phyloP scores from a whole-genome alignment of 2,329 filamentous ascomycete genomes.

The Eutypella sp. region DNA sequence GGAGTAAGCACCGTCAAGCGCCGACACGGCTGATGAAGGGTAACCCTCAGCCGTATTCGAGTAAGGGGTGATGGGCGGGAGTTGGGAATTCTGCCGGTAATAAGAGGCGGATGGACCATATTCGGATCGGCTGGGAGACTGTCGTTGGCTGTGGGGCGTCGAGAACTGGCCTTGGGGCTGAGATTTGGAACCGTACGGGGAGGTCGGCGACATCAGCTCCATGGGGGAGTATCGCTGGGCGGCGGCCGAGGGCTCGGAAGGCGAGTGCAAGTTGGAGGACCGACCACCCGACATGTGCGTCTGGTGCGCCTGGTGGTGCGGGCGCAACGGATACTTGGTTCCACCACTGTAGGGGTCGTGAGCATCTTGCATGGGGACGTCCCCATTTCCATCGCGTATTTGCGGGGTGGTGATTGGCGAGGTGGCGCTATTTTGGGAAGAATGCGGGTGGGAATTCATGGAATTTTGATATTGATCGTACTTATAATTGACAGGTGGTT shows the following conservation, averaged over 20 bases:
- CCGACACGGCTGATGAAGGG: constrained; percentile 64
- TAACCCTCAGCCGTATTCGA: constrained; percentile 66
- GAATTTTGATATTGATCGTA: constrained; percentile 62
- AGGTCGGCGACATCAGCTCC: constrained; percentile 78
- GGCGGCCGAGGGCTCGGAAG: constrained; percentile 73
- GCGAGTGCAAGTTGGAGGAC: constrained; percentile 62
- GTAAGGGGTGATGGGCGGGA: constrained; percentile 70
- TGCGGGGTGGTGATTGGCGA: constrained; percentile 44
- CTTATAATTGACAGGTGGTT: constrained; percentile 56
- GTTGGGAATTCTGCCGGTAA: constrained; percentile 53
- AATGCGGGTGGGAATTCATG: constrained; percentile 28
- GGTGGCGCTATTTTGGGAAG: constrained; percentile 32
- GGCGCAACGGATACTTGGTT: constrained; percentile 79
- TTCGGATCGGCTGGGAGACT: constrained; percentile 72
- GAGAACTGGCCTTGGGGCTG: constrained; percentile 52
- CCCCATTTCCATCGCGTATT: constrained; percentile 66
- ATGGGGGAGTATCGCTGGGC: constrained; percentile 94
- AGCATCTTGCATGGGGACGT: constrained; percentile 81
- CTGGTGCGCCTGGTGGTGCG: constrained; percentile 74
- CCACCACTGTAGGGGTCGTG: constrained; percentile 71
- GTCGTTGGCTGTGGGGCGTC: constrained; percentile 53
- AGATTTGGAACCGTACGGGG: constrained; percentile 64
- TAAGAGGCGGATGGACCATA: constrained; percentile 59
- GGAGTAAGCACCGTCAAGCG: constrained; percentile 62
- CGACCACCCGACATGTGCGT: constrained; percentile 57